Percentiles rank a stretch among this genome's conserved stretches.
Evolutionary conservation across 2,329 filamentous ascomycete species (phyloP).

Genomic region (Kalmusia sp.): DNA sequence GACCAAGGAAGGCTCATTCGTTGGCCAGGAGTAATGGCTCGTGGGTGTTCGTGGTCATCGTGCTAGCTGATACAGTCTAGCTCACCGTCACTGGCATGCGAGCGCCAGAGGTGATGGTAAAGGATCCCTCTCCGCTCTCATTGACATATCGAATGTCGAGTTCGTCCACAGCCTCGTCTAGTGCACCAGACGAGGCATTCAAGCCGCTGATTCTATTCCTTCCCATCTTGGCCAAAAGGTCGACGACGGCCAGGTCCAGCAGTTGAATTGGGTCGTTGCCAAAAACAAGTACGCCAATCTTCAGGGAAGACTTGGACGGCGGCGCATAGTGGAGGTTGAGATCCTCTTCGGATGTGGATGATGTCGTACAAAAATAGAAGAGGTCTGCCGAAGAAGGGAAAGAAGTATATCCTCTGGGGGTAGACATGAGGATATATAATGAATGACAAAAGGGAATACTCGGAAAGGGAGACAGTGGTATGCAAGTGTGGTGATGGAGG

Average conservation of each 20-base stretch:
- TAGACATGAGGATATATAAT: constrained; percentile 34
- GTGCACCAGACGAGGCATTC: constrained; percentile 28
- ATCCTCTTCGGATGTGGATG: constrained; percentile 41
- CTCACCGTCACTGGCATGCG: constrained; percentile 49
- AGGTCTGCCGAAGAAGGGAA: constrained; percentile 45
- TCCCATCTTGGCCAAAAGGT: constrained; percentile 41
- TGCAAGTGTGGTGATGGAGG: constrained; percentile 6
- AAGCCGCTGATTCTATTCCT: constrained; percentile 35
- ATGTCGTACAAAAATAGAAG: constrained; percentile 46
- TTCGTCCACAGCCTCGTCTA: constrained; percentile 43
- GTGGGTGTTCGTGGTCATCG: constrained; percentile 17
- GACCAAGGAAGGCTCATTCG: constrained; percentile 38
- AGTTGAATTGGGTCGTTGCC: constrained; percentile 39
- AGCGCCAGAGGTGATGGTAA: constrained; percentile 42
- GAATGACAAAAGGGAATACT: neutral
- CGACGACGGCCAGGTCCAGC: constrained; percentile 41
- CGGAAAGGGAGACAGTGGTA: constrained; percentile 9
- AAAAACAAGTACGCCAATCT: constrained; percentile 41
- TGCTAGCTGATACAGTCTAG: constrained; percentile 32
- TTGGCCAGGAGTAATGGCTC: constrained; percentile 40
- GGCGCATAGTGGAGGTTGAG: constrained; percentile 40
- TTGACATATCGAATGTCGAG: constrained; percentile 47
- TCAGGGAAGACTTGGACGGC: constrained; percentile 43
- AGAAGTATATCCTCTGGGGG: constrained; percentile 37
- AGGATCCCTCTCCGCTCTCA: constrained; percentile 45